Conservation (phyloP, 2,329 filamentous ascomycete genomes). For the Cyclaneusma minus region DNA sequence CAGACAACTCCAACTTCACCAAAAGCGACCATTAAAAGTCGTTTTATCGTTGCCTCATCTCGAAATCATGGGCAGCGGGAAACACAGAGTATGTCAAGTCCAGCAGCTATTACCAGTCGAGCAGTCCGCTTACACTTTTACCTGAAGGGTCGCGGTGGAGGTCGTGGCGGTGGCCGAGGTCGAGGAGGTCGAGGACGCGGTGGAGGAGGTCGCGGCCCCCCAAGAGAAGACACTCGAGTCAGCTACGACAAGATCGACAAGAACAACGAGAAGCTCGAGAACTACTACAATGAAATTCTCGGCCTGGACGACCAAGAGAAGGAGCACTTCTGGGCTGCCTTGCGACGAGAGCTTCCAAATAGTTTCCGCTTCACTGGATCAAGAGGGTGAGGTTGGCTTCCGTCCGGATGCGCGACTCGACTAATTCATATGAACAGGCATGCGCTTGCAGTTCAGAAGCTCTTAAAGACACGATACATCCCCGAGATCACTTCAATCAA, state of each 20-base stretch:
- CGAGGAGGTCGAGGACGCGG: conserved; percentile 12
- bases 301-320: conserved; percentile 66
- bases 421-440: conserved; percentile 39
- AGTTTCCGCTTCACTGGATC: conserved; percentile 96
- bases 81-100: too few species aligned
- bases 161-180: conserved; percentile 9
- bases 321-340: conserved; percentile 66
- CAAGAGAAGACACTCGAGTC: conserved; percentile 24
- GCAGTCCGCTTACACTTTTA: too few species aligned
- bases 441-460: conserved; percentile 80
- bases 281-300: conserved; percentile 68
- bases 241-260: conserved; percentile 47
- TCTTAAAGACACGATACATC: conserved; percentile 77
- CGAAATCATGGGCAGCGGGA: too few species aligned
- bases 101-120: too few species aligned
- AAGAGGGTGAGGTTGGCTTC: conserved; percentile 48
- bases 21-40: too few species aligned
- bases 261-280: conserved; percentile 71
- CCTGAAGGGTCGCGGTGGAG: conserved; percentile 2
- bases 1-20: too few species aligned
- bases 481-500: conserved; percentile 78
- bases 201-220: conserved; percentile 21
- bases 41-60: too few species aligned
- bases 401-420: conserved; percentile 1
- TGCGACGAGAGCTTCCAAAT: conserved; percentile 80